Evolutionary conservation across 169 alveolate genomes (phyloP).

Genomic region (Plasmodium knowlesi): DNA sequence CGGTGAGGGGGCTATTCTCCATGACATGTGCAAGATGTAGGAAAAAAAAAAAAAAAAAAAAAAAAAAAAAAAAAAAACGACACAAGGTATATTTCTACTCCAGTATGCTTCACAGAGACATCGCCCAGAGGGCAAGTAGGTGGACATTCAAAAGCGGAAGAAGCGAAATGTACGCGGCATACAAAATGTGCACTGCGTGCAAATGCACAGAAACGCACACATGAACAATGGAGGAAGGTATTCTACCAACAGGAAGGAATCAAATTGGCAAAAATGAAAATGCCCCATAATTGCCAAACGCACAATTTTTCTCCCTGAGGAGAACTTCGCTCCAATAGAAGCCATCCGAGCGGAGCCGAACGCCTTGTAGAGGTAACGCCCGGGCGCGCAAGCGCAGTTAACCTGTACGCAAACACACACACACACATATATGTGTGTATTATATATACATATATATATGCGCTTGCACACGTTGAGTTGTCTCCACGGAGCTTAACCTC

Average conservation of each 20-base stretch:
- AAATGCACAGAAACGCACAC: neutral
- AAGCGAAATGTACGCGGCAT: neutral
- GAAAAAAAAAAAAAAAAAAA: neutral
- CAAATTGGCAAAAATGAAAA: neutral
- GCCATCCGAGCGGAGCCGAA: neutral
- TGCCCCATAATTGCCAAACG: neutral
- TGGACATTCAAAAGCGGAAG: neutral
- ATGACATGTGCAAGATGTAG: neutral
- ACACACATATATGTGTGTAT: neutral
- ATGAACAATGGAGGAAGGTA: neutral
- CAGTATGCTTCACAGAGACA: neutral
- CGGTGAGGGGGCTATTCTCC: neutral
- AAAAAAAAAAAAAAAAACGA: neutral
- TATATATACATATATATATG: neutral
- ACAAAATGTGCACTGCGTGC: neutral
- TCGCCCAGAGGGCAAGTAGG: neutral
- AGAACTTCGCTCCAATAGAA: neutral
- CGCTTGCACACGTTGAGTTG: neutral
- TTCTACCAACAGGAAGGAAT: neutral
- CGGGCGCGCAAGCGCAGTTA: neutral
- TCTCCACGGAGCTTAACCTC: neutral
- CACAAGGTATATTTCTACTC: neutral
- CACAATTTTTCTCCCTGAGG: neutral
- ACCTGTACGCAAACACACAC: neutral
- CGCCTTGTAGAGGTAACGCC: neutral